These are phyloP conservation scores for Daldinia eschscholtzii DNA, from an alignment of 2,329 filamentous ascomycete genomes.

Conservation along the genomic window DNA sequence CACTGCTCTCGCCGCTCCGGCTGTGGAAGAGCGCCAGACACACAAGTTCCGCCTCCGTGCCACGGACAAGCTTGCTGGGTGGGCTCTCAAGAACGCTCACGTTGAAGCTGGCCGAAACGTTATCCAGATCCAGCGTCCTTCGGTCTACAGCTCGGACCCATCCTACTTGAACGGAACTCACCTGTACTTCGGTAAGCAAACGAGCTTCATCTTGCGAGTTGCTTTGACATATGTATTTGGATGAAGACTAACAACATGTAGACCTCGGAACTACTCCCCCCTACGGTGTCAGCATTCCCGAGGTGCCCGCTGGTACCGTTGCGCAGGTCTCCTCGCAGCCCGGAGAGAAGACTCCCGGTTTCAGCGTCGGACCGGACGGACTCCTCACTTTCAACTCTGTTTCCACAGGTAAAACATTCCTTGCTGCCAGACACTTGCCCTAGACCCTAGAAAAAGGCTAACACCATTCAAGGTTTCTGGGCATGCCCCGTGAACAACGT, in stretches of 20 bases:
- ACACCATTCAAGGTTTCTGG: conserved; percentile 43
- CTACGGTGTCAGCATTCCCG: conserved; percentile 1
- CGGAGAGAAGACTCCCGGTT: conserved; percentile 35
- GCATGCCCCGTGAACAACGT: conserved; percentile 41
- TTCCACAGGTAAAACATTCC: neutral
- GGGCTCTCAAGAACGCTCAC: conserved; percentile 44
- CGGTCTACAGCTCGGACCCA: conserved; percentile 40
- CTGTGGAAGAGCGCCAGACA: conserved; percentile 13
- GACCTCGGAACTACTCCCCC: conserved; percentile 2
- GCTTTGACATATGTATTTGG: neutral
- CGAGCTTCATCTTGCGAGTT: neutral
- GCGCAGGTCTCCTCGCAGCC: conserved; percentile 34
- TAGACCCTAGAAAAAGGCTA: conserved; percentile 5
- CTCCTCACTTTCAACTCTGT: neutral
- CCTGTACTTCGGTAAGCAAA: conserved; percentile 38
- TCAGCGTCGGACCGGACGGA: conserved; percentile 28
- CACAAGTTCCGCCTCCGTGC: conserved; percentile 40
- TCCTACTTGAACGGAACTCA: conserved; percentile 36
- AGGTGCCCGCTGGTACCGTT: conserved; percentile 31
- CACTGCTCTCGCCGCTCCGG: conserved; percentile 2
- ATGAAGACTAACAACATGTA: neutral
- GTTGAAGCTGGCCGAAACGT: conserved; percentile 35
- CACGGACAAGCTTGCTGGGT: conserved; percentile 33
- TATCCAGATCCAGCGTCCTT: conserved; percentile 45
- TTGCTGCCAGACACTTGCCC: too few relatives aligned